phyloP scores from a whole-genome alignment of 139 green algal genomes.

The Chlorella sp. region DNA sequence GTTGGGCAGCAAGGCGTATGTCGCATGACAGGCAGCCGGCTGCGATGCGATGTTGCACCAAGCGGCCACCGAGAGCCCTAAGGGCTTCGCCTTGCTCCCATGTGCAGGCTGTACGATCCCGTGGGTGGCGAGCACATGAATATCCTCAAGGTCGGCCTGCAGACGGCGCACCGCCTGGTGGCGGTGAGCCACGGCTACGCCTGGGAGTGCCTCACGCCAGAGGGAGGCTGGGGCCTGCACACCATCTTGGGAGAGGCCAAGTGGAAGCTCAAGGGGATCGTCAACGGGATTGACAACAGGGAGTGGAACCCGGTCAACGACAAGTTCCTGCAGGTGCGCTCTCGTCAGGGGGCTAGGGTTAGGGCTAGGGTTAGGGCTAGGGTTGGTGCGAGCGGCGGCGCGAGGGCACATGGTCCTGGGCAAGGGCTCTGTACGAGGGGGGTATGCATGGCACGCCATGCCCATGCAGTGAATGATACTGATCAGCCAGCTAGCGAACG shows the following conservation, averaged over 20 bases:
- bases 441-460: too few species aligned
- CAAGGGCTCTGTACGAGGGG: too few species aligned
- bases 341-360: too few species aligned
- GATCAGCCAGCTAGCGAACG: too few species aligned
- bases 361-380: not conserved
- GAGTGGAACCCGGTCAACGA: slow-evolving; percentile 38
- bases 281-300: slow-evolving; percentile 93
- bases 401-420: not conserved
- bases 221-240: slow-evolving; percentile 95
- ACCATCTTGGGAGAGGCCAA: slow-evolving; percentile 66
- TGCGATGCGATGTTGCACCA: too few species aligned
- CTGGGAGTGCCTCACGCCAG: slow-evolving; percentile 92
- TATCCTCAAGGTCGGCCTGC: slow-evolving; percentile 91
- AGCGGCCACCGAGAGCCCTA: too few species aligned
- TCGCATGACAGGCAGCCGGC: too few species aligned
- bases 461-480: too few species aligned
- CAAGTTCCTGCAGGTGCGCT: slow-evolving; percentile 39
- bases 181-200: slow-evolving; percentile 86
- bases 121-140: slow-evolving; percentile 97
- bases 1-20: too few species aligned
- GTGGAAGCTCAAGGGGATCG: slow-evolving; percentile 90
- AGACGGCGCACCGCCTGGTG: slow-evolving; percentile 74
- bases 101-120: slow-evolving; percentile 69
- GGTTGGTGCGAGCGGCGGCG: not conserved
- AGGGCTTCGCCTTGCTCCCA: too few species aligned